A percentile compares a stretch with the other conserved stretches of the same genome.
Conservation (phyloP, 163 green algal species). For the Chloromonas sp. region DNA sequence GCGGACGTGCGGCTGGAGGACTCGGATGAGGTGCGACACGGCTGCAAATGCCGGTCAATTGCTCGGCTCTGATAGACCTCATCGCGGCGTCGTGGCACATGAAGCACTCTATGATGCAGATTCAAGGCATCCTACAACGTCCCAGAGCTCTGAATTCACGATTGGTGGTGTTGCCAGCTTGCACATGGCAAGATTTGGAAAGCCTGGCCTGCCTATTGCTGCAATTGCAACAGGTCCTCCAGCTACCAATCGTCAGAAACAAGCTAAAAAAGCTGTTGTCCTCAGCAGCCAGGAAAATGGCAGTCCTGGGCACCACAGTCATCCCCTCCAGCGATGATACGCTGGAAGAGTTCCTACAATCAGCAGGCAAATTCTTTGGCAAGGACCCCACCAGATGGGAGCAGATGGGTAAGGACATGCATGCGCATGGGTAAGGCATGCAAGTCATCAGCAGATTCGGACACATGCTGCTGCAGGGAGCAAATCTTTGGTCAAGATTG, state of each 20-base stretch:
- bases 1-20: slow-evolving; percentile 51
- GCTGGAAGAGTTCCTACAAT: slow-evolving; percentile 47
- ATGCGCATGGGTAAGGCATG: background rate
- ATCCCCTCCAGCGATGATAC: slow-evolving; percentile 46
- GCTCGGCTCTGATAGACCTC: background rate
- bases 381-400: slow-evolving; percentile 64
- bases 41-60: background rate
- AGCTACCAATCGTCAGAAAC: slow-evolving; percentile 54
- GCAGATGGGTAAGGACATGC: slow-evolving; percentile 34
- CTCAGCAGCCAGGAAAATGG: slow-evolving; percentile 33
- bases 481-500: no score
- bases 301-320: slow-evolving; percentile 25
- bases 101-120: no score
- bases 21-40: slow-evolving; percentile 37
- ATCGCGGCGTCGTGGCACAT: background rate
- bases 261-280: slow-evolving; percentile 43
- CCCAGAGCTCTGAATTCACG: no score
- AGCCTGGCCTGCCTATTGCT: background rate
- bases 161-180: background rate
- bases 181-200: background rate
- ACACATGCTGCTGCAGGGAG: no score
- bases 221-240: slow-evolving; percentile 47
- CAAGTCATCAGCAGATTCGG: background rate
- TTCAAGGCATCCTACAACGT: no score
- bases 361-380: slow-evolving; percentile 56